Percentiles rank a stretch among this genome's conserved stretches.
Conservation (phyloP, 176 grass and related monocot genomes). For the Rhipidocladum racemiflorum region DNA sequence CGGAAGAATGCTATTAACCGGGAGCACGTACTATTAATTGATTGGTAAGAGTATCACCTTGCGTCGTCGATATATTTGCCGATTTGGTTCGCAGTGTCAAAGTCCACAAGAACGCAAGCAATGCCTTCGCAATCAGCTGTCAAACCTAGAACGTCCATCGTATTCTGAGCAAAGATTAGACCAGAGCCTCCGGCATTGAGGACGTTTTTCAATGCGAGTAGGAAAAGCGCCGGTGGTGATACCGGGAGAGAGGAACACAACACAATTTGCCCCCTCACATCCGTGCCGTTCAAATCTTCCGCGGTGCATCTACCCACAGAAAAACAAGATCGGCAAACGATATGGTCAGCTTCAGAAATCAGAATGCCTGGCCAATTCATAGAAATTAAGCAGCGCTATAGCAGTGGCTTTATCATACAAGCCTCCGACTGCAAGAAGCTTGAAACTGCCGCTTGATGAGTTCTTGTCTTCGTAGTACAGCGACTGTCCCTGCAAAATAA, state of each 20-base stretch:
- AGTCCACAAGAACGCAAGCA: constrained; percentile 32
- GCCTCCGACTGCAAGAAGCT: not conserved
- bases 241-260: not conserved
- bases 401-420: not conserved
- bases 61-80: fast-evolving
- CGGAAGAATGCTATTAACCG: not conserved
- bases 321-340: too few relatives aligned
- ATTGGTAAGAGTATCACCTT: not conserved
- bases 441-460: constrained; percentile 4
- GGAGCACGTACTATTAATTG: too few relatives aligned
- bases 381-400: not conserved
- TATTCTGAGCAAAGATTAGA: constrained; percentile 22
- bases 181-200: not conserved
- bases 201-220: not conserved
- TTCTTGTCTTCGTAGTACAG: not conserved
- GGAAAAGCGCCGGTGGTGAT: not conserved
- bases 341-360: too few relatives aligned
- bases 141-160: fast-evolving
- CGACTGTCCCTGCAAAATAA: constrained; percentile 37
- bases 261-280: constrained; percentile 7
- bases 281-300: constrained; percentile 15
- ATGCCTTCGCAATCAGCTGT: not conserved
- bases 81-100: not conserved
- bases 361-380: not conserved
- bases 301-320: not conserved